Evolutionary conservation across 2,329 filamentous ascomycete genomes (phyloP).

Genomic region (Pseudomassariella vexata): DNA sequence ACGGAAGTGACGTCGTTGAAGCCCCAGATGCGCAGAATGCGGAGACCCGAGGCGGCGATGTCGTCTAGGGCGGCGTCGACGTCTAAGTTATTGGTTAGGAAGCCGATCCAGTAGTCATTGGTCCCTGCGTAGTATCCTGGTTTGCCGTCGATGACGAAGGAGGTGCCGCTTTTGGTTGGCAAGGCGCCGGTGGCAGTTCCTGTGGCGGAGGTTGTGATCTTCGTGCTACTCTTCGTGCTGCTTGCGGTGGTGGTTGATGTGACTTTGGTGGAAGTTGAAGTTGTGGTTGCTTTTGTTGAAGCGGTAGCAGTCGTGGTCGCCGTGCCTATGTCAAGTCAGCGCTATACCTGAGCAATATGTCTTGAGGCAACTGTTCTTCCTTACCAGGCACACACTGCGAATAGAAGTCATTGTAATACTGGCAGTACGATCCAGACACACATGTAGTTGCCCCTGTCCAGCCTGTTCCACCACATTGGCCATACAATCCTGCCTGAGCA

Average conservation of each 20-base stretch:
- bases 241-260: constrained; percentile 10
- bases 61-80: constrained; percentile 46
- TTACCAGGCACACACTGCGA: constrained; percentile 28
- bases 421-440: constrained; percentile 21
- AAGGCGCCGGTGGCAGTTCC: constrained; percentile 14
- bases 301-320: constrained; percentile 6
- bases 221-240: constrained; percentile 7
- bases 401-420: constrained; percentile 25
- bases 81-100: constrained; percentile 45
- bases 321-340: not conserved
- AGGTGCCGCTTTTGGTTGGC: constrained; percentile 17
- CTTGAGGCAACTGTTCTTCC: too few relatives aligned
- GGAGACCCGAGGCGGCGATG: constrained; percentile 43
- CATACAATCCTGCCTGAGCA: constrained; percentile 19
- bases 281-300: constrained; percentile 4
- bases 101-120: constrained; percentile 48
- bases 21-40: constrained; percentile 56
- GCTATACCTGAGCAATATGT: not conserved
- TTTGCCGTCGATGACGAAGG: constrained; percentile 35
- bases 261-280: constrained; percentile 7
- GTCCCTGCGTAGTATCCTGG: constrained; percentile 43
- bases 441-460: constrained; percentile 26
- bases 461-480: constrained; percentile 28
- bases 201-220: constrained; percentile 6
- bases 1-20: constrained; percentile 52